These are phyloP conservation scores for Xylaria intraflava DNA, from an alignment of 495 filamentous ascomycete genomes.

Conservation along the genomic window DNA sequence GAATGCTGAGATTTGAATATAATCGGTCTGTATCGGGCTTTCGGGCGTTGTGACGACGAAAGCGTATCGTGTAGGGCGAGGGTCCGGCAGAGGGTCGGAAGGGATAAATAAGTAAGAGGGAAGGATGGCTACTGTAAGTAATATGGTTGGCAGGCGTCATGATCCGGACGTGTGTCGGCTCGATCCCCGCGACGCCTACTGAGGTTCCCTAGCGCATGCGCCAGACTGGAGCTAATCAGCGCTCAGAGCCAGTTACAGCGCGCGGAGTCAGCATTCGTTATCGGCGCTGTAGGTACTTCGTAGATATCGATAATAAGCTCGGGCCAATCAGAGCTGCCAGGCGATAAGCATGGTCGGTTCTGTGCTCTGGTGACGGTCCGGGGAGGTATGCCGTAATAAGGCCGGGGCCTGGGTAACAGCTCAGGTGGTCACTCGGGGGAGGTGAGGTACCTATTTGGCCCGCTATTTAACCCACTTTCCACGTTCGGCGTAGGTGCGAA, in stretches of 20 bases:
- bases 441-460: no score
- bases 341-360: background rate
- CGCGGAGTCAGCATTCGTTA: no score
- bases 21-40: no score
- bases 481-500: no score
- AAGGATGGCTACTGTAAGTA: background rate
- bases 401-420: no score
- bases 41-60: no score
- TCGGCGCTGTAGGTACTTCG: background rate
- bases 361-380: no score
- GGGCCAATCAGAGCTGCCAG: conserved; percentile 1
- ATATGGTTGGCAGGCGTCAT: conserved; percentile 1
- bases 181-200: background rate
- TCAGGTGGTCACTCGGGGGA: no score
- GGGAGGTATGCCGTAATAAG: no score
- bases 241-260: no score
- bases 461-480: background rate
- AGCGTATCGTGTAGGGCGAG: background rate
- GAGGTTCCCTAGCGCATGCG: background rate
- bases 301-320: conserved; percentile 1
- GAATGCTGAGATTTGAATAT: background rate
- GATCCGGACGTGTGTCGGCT: background rate
- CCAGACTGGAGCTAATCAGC: no score
- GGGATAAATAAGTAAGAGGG: background rate
- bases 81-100: background rate